A percentile compares a stretch with the other conserved stretches of the same genome.
phyloP scores from a whole-genome alignment of 2,329 filamentous ascomycete species.

The Neurospora sp. region DNA sequence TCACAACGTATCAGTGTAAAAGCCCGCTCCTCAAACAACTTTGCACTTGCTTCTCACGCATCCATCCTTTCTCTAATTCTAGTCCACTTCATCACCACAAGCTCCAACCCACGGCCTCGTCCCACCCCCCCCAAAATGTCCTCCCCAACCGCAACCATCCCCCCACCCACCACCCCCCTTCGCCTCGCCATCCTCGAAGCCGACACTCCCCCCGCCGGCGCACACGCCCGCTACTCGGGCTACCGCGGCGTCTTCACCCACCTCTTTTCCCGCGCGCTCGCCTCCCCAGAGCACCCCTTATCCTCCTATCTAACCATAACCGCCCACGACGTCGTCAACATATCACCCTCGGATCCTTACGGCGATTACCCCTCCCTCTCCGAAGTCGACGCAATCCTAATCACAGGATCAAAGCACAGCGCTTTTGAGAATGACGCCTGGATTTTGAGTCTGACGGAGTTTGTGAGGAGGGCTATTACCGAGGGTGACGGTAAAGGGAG shows the following conservation, averaged over 20 bases:
- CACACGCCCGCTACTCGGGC: conserved; percentile 54
- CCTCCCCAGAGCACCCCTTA: conserved; percentile 32
- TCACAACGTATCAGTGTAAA: too few species aligned
- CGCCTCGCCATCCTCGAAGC: conserved; percentile 83
- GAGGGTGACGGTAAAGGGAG: conserved; percentile 37
- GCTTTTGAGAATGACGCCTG: conserved; percentile 66
- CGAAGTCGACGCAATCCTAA: conserved; percentile 69
- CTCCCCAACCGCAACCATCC: conserved; percentile 16
- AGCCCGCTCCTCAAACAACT: too few species aligned
- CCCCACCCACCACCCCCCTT: conserved; percentile 34
- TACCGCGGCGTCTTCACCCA: conserved; percentile 64
- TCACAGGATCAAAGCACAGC: conserved; percentile 68
- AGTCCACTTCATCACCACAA: not conserved
- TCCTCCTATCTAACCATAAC: conserved; percentile 41
- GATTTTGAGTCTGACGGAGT: conserved; percentile 66
- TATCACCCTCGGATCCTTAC: too few species aligned
- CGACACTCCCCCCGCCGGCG: conserved; percentile 62
- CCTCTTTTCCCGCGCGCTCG: conserved; percentile 45
- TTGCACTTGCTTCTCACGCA: not conserved
- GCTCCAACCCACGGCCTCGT: not conserved
- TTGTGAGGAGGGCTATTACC: conserved; percentile 36
- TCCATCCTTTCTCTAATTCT: too few species aligned
- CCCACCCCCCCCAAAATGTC: conserved; percentile 1
- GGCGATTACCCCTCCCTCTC: conserved; percentile 64
- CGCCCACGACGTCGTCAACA: conserved; percentile 61